Evolutionary conservation across 2,329 filamentous ascomycete species (phyloP), one percentile per base, ranked within the genome.

Genomic region (Cladophialophora bantiana): DNA sequence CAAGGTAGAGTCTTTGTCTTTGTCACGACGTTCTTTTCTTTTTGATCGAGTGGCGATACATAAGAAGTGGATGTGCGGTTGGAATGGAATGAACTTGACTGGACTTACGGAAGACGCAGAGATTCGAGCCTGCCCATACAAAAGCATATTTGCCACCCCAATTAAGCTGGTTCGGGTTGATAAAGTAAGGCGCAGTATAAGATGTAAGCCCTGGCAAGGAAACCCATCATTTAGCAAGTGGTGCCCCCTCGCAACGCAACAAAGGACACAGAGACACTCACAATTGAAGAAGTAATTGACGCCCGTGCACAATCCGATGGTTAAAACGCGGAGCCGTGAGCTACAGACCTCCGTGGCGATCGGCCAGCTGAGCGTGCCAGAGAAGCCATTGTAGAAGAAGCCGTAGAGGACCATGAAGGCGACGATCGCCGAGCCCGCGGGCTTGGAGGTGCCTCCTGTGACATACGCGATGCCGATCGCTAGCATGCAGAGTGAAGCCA

Each of bases 121-220:
- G 79, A 2, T 67, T 67, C 31, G 81, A 82, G 2, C 77, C 73
- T 2, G 78, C 82, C 81, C 81, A 83, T n/a, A 83, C 77, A 66
- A 80, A 83, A 1, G 81, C 82, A 64, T 80, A 82, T 75, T 83
- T 83, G 52, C 80, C 81, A 0, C 76, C 78, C 9, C 80, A 70
- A 63, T 81, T 78, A 76, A 78, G 79, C 12, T 77, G 77, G 0
- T 76, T 79, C 0, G 76, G 73, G 68, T 81, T 80, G 7, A 81
- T 74, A 71, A 81, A 77, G 67, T 73, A 70, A 1, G 77, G 77
- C 70, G n/a, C 80, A 72, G 66, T 75, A 79, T 62, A 80, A 78
- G 76, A 78, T 77, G 48, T 78, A 77, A 56, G 80, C 80, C 62
- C 65, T 67, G 52, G 10, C 58, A 15, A 15, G 26, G 35, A 42